Evolutionary conservation across 768 basidiomycete genomes (phyloP).

Genomic region (Kwoniella botswanensis): DNA sequence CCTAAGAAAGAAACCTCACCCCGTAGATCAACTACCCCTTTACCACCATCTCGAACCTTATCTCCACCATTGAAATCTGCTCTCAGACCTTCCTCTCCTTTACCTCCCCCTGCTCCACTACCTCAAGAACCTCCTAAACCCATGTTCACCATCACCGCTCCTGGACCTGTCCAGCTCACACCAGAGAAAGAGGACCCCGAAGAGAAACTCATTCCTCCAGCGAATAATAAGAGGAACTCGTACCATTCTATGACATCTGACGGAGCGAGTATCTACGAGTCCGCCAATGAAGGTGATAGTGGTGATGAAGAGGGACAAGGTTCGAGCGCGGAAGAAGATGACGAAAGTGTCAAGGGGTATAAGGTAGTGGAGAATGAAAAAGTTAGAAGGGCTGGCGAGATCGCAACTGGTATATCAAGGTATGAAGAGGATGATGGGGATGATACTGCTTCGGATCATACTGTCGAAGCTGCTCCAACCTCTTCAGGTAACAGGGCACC

Average conservation of each 20-base stretch:
- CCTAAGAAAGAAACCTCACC: constrained; percentile 8
- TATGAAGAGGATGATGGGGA: background rate
- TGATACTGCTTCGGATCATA: constrained; percentile 19
- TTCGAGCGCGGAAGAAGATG: constrained; percentile 38
- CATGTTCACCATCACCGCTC: constrained; percentile 51
- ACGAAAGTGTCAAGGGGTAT: constrained; percentile 42
- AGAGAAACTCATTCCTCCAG: constrained; percentile 21
- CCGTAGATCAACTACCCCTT: constrained; percentile 38
- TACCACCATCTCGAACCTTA: constrained; percentile 49
- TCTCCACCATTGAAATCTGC: constrained; percentile 56
- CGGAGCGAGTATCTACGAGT: constrained; percentile 52
- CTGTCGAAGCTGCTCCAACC: constrained; percentile 16
- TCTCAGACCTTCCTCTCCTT: constrained; percentile 48
- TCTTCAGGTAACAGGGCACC: constrained; percentile 14
- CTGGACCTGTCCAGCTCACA: constrained; percentile 48
- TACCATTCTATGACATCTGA: constrained; percentile 43
- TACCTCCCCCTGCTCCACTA: constrained; percentile 22
- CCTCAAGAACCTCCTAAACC: constrained; percentile 38
- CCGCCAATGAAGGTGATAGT: constrained; percentile 47
- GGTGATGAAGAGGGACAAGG: constrained; percentile 25
- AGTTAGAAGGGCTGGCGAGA: constrained; percentile 35
- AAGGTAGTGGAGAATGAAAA: constrained; percentile 54
- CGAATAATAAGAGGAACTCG: constrained; percentile 34
- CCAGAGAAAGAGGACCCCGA: constrained; percentile 31
- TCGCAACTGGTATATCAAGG: constrained; percentile 23